These are phyloP conservation scores for Mrakia hoshinonis DNA, from an alignment of 768 basidiomycete species.

Conservation along the genomic window DNA sequence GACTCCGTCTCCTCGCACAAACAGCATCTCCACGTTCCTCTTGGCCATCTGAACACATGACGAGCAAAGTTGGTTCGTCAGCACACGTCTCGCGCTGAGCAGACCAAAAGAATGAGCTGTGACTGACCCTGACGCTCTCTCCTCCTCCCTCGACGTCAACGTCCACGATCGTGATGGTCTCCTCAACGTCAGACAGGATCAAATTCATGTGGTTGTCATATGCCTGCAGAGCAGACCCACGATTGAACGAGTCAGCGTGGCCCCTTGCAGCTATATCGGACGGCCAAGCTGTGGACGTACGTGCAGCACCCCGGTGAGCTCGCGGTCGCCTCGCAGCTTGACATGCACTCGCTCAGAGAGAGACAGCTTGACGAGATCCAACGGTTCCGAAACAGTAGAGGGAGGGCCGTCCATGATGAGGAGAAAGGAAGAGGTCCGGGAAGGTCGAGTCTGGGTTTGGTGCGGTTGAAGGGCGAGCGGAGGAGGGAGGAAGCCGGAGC, in stretches of 20 bases:
- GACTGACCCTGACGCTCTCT: conserved; percentile 51
- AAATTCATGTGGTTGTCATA: conserved; percentile 99
- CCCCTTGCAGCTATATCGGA: neutral
- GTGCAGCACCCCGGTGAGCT: conserved; percentile 83
- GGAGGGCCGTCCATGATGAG: conserved; percentile 20
- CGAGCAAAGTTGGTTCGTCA: conserved; percentile 31
- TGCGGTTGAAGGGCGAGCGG: neutral
- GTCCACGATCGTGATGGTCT: conserved; percentile 94
- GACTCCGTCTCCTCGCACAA: conserved; percentile 93
- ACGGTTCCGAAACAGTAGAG: conserved; percentile 57
- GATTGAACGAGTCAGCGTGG: neutral
- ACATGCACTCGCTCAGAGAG: conserved; percentile 97
- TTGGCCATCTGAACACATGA: conserved; percentile 60
- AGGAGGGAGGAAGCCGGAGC: neutral
- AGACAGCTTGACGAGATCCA: conserved; percentile 92
- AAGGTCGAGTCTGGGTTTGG: neutral
- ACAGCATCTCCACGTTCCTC: conserved; percentile 94
- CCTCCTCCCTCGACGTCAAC: conserved; percentile 56
- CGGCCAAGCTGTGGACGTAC: conserved; percentile 47
- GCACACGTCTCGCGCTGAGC: too few relatives aligned
- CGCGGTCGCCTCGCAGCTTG: conserved; percentile 88
- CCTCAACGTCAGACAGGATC: conserved; percentile 93
- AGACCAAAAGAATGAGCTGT: too few relatives aligned
- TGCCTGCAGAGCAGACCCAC: conserved; percentile 51
- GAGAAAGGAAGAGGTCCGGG: neutral